phyloP scores from a whole-genome alignment of 1,139 yeast genomes.

The Pichia norvegensis region DNA sequence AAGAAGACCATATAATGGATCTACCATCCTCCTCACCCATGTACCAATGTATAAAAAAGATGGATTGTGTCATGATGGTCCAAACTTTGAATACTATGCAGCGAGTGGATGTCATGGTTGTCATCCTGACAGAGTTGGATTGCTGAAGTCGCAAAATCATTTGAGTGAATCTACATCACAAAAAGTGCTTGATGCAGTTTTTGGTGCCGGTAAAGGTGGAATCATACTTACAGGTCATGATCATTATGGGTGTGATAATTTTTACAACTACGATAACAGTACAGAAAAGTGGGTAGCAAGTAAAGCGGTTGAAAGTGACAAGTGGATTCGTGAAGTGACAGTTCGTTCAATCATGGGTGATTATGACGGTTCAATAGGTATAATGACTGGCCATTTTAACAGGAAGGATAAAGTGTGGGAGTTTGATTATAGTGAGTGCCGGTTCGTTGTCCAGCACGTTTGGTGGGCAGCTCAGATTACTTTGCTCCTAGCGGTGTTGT shows the following conservation, averaged over 20 bases:
- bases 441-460: slow-evolving; percentile 80
- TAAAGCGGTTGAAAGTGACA: slow-evolving; percentile 28
- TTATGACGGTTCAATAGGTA: slow-evolving; percentile 81
- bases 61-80: slow-evolving; percentile 85
- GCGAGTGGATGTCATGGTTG: slow-evolving; percentile 35
- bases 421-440: slow-evolving; percentile 67
- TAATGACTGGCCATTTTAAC: slow-evolving; percentile 63
- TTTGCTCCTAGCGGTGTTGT: slow-evolving; percentile 38
- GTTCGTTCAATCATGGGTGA: slow-evolving; percentile 97
- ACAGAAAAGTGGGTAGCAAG: slow-evolving; percentile 52
- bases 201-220: slow-evolving; percentile 56
- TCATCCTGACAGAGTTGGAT: slow-evolving; percentile 63
- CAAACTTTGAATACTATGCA: slow-evolving; percentile 58
- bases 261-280: slow-evolving; percentile 42
- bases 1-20: slow-evolving; percentile 54
- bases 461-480: slow-evolving; percentile 87
- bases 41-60: slow-evolving; percentile 77
- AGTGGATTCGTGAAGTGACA: slow-evolving; percentile 63
- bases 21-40: slow-evolving; percentile 80
- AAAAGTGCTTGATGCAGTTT: slow-evolving; percentile 58
- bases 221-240: slow-evolving; percentile 90
- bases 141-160: slow-evolving; percentile 82
- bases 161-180: slow-evolving; percentile 59
- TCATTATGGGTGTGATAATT: slow-evolving; percentile 84
- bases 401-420: slow-evolving; percentile 40